A percentile compares a stretch with the other conserved stretches of the same genome.
phyloP scores from a whole-genome alignment of 1,284 basidiomycete genomes.

The Testicularia cyperi region DNA sequence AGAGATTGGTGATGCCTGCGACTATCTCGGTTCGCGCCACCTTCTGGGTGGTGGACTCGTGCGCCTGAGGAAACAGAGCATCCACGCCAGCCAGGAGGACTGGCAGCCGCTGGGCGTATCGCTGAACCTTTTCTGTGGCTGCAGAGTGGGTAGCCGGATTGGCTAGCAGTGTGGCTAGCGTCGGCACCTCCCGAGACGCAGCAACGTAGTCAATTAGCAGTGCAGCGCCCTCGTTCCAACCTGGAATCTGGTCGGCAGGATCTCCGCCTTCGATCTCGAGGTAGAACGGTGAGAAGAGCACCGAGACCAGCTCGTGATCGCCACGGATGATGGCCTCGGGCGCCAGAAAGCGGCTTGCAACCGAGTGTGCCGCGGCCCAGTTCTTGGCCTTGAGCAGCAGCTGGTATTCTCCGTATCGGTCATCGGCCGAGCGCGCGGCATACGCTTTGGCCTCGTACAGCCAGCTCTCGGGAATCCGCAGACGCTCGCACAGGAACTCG shows the following conservation, averaged over 20 bases:
- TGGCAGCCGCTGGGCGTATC: slow-evolving; percentile 68
- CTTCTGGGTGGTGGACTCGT: slow-evolving; percentile 63
- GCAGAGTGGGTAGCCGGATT: slow-evolving; percentile 50
- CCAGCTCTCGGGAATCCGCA: slow-evolving; percentile 82
- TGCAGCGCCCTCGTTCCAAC: slow-evolving; percentile 56
- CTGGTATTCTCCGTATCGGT: slow-evolving; percentile 76
- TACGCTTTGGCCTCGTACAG: slow-evolving; percentile 79
- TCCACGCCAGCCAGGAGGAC: slow-evolving; percentile 64
- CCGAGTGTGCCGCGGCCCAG: slow-evolving; percentile 74
- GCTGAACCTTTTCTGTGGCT: slow-evolving; percentile 26
- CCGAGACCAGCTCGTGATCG: slow-evolving; percentile 73
- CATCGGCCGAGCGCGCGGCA: slow-evolving; percentile 67
- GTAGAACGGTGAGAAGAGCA: slow-evolving; percentile 73
- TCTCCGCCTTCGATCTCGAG: slow-evolving; percentile 67
- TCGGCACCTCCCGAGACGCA: slow-evolving; percentile 67
- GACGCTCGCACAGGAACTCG: slow-evolving; percentile 73
- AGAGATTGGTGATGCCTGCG: slow-evolving; percentile 65
- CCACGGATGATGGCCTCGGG: slow-evolving; percentile 83
- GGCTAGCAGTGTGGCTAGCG: slow-evolving; percentile 62
- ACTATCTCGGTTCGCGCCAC: slow-evolving; percentile 76
- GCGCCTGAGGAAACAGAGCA: slow-evolving; percentile 45
- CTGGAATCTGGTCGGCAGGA: slow-evolving; percentile 34
- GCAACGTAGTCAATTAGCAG: slow-evolving; percentile 50
- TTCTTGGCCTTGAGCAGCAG: slow-evolving; percentile 73
- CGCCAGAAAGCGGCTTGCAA: slow-evolving; percentile 79